Conservation (phyloP, 2,329 filamentous ascomycete species). For the Bipolaris victoriae region DNA sequence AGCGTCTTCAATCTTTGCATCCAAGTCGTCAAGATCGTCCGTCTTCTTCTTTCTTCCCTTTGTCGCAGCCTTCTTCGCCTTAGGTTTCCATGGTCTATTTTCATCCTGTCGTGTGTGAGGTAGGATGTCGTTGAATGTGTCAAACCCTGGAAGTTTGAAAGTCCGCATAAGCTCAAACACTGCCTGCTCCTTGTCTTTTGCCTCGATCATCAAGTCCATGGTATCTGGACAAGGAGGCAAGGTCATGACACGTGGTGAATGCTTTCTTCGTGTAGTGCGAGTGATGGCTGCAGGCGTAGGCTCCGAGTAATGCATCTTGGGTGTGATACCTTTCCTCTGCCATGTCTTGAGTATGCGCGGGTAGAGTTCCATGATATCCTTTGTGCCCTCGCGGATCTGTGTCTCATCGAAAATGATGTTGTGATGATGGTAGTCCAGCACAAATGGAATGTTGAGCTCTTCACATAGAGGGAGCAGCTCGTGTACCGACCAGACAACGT, state of each 20-base stretch:
- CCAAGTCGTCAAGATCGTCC: constrained; percentile 45
- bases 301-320: constrained; percentile 98
- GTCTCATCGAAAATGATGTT: constrained; percentile 85
- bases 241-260: constrained; percentile 77
- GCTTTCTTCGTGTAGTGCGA: constrained; percentile 78
- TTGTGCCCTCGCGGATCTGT: constrained; percentile 79
- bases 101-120: constrained; percentile 80
- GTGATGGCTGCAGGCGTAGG: constrained; percentile 78
- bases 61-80: constrained; percentile 51
- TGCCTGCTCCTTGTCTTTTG: constrained; percentile 96
- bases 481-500: constrained; percentile 90
- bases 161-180: constrained; percentile 92
- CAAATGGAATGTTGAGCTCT: constrained; percentile 90
- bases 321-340: constrained; percentile 80
- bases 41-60: constrained; percentile 55
- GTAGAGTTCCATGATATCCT: constrained; percentile 77
- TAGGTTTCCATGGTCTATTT: constrained; percentile 58
- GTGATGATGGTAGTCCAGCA: constrained; percentile 93
- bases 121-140: constrained; percentile 76
- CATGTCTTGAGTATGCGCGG: constrained; percentile 83
- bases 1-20: constrained; percentile 52
- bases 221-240: constrained; percentile 80
- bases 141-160: constrained; percentile 81
- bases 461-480: constrained; percentile 89
- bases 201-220: constrained; percentile 99